Evolutionary conservation across 2,329 filamentous ascomycete genomes (phyloP), one percentile per base, ranked within the genome.

Genomic region (Orbilia ellipsospora): DNA sequence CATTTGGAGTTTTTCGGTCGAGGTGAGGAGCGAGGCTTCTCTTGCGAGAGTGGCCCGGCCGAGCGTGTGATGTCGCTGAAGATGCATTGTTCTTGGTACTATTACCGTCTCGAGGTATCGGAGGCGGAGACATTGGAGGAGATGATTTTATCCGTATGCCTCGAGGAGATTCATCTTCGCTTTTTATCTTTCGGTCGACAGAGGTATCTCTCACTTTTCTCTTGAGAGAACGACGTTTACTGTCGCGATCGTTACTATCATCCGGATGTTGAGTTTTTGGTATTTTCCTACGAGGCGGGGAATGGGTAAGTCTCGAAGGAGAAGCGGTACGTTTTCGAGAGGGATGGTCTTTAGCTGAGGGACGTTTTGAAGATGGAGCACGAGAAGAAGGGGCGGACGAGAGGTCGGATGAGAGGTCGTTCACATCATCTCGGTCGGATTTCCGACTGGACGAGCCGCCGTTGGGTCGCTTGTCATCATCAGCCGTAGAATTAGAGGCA

Each of bases 351-450:
- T 74, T 74, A 1, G 63, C 52, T 7, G 50, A 48, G 5, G 57
- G 57, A 15, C 63, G 57, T 68, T 67, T 74, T 2, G 66, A 69
- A 16, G 69, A 74, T n/a, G 70, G 57, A 15, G 70, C 63, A 45
- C 70, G 70, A 31, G 70, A 74, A 31, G 70, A 68, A 18, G 78
- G 78, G 55, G 77, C 77, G 44, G 79, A 78, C 48, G 77, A 78
- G 66, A 80, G 60, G 52, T 79, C 78, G 50, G 79, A 80, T 42
- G 78, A 79, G 60, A 78, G 78, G 15, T 73, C 77, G 48, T n/a
- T 18, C 15, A 23, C 48, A 52, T 52, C 48, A 48, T 78, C 66
- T 31, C 66, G 66, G 66, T 76, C 57, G 64, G 63, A 57, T 45
- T 48, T 55, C 12, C 45, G 40, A 59, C 57, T 74, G 51, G 70